Base-by-base conservation (phyloP, 129 eudicot species). In the Silybum marianum region DNA sequence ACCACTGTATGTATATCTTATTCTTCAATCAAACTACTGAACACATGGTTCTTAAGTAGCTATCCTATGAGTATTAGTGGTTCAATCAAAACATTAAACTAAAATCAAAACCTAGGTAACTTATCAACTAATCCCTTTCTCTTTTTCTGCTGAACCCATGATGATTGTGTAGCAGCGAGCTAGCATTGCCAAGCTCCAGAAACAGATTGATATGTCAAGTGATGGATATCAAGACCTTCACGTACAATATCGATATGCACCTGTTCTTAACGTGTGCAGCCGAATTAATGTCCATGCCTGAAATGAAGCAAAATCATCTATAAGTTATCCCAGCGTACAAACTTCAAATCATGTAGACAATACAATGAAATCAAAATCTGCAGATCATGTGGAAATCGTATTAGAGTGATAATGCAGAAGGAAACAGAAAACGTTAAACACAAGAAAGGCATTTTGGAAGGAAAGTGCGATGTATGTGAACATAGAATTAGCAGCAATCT, bases 271-370 rank as follows among this genome's bases (percentile, higher is more conserved):
- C 22, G 23, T 24, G 32, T 63, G 25, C 48, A 42, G 83, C 76
- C 24, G 60, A 85, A 73, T n/a, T 62, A 73, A 77, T 71, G 34
- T 75, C 26, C 69, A 30, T 32, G 34, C 86, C 88, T 84, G 86
- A 81, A 83, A 86, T 32, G 30, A 40, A 73, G 26, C 24, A 80
- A 75, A 62, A 60, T 19, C 48, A 79, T 24, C 18, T 9, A 22
- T 28, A 84, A 80, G 60, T 36, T 36, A 5, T 32, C 48, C 30
- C 51, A 68, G 60, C 67, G 22, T 21, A 77, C 69, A 76, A 19
- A 69, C 58, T 34, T 30, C 8, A 22, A 66, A 66, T 46, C 69
- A 40, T 18, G 44, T 26, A 34, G 30, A 78, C 42, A 72, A 63
- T 77, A 24, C 23, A 8, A 62, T 51, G 32, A 86, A 38, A 80